Conservation (phyloP, 2,329 filamentous ascomycete species). For the Sporothrix protearum region DNA sequence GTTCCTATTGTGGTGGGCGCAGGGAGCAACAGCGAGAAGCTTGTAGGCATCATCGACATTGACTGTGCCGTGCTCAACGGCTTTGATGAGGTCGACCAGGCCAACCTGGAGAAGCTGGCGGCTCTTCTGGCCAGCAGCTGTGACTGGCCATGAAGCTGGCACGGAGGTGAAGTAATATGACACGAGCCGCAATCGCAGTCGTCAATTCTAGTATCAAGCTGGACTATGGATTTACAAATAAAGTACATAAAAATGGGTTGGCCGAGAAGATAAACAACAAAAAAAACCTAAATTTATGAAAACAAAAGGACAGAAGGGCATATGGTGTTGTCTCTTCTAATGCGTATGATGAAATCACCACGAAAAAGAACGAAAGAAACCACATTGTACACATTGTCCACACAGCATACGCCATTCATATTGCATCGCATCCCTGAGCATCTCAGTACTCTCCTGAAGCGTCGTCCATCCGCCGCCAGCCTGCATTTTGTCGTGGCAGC, state of each 20-base stretch:
- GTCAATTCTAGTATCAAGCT: neutral
- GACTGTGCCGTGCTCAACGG: constrained; percentile 67
- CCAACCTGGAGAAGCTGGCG: constrained; percentile 64
- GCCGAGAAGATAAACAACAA: neutral
- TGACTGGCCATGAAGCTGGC: constrained; percentile 51
- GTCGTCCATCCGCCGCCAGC: constrained; percentile 13
- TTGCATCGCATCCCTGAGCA: neutral
- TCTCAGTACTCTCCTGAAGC: neutral
- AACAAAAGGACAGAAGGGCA: neutral
- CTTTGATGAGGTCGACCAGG: constrained; percentile 66
- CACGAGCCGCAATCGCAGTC: too few relatives aligned
- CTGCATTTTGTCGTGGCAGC: neutral
- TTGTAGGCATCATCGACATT: constrained; percentile 68
- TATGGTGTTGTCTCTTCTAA: neutral
- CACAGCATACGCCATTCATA: neutral
- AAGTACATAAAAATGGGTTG: neutral
- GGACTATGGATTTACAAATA: constrained; percentile 2
- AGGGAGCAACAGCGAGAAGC: constrained; percentile 6
- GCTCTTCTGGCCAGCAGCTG: constrained; percentile 56
- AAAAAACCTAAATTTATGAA: neutral
- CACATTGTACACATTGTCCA: too few relatives aligned
- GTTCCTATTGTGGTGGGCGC: constrained; percentile 59
- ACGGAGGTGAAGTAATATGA: neutral
- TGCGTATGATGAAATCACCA: too few relatives aligned
- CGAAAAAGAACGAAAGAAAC: too few relatives aligned